Evolutionary conservation across 768 basidiomycete species (phyloP).

Genomic region (Trichaptum fuscoviolaceum): DNA sequence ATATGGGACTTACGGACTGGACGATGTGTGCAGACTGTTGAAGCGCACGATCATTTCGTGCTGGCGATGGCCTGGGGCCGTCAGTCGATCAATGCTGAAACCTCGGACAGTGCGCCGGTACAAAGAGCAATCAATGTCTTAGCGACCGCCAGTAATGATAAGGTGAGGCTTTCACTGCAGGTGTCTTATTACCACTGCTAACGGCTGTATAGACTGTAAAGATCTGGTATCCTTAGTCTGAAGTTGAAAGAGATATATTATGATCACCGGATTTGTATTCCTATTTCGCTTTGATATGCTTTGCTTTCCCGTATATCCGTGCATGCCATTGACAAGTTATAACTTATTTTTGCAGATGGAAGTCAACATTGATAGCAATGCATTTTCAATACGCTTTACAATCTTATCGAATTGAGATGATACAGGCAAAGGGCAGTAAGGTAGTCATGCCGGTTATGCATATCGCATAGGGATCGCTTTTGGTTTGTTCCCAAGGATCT

Average conservation of each 20-base stretch:
- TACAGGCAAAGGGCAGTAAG: too few relatives aligned
- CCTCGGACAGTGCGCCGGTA: conserved; percentile 16
- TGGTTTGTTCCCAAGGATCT: conserved; percentile 13
- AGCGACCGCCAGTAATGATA: conserved; percentile 42
- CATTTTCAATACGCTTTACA: too few relatives aligned
- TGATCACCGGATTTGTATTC: too few relatives aligned
- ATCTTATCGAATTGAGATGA: too few relatives aligned
- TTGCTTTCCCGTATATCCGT: not conserved
- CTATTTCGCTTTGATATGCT: too few relatives aligned
- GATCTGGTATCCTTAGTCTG: not conserved
- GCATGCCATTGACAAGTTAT: not conserved
- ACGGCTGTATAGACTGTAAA: not conserved
- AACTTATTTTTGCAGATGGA: not conserved
- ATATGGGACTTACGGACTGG: conserved; percentile 55
- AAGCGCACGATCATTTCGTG: conserved; percentile 43
- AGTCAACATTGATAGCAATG: too few relatives aligned
- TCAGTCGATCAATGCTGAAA: conserved; percentile 23
- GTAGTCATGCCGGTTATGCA: not conserved
- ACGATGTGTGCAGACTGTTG: conserved; percentile 43
- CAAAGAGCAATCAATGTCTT: conserved; percentile 38
- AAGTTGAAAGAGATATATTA: too few relatives aligned
- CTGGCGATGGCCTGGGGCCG: conserved; percentile 39
- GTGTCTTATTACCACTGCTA: not conserved
- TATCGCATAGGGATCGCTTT: conserved; percentile 7
- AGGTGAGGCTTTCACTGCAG: not conserved